Percentiles rank a stretch among this genome's conserved stretches.
These are phyloP conservation scores for Leishmania lainsoni DNA, from an alignment of 208 protist species.

Conservation along the genomic window DNA sequence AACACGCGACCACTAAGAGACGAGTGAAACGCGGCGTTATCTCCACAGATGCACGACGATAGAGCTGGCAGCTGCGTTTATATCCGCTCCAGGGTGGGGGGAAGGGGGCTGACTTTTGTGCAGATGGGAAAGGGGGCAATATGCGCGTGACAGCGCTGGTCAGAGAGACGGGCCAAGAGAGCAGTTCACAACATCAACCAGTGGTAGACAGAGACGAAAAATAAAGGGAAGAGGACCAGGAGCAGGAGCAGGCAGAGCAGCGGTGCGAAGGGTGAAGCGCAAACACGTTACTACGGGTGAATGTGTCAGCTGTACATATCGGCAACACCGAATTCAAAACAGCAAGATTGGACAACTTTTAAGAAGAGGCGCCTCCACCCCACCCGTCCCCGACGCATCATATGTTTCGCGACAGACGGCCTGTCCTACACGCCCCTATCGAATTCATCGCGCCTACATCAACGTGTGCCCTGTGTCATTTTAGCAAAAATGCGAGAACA, in stretches of 20 bases:
- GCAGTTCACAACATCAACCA: not conserved
- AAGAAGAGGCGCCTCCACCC: not conserved
- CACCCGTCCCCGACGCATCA: not conserved
- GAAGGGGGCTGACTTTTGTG: too few species aligned
- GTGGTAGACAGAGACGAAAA: not conserved
- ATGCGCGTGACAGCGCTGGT: not conserved
- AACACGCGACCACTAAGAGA: too few species aligned
- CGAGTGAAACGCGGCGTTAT: not conserved
- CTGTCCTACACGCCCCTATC: not conserved
- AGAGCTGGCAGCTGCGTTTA: not conserved
- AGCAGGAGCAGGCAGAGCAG: not conserved
- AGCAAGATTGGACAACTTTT: not conserved
- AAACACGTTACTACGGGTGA: not conserved
- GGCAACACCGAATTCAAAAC: not conserved
- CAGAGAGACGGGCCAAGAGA: not conserved
- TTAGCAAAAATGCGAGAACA: not conserved
- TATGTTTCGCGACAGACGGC: not conserved
- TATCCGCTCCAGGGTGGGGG: not conserved
- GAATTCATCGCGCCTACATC: not conserved
- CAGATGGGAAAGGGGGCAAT: not conserved
- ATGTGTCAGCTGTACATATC: not conserved
- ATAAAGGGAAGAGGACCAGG: not conserved
- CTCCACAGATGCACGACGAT: not conserved
- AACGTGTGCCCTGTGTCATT: not conserved
- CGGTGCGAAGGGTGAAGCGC: not conserved